A percentile compares a stretch with the other conserved stretches of the same genome.
phyloP scores from a whole-genome alignment of 2,329 filamentous ascomycete genomes.

The Aspergillus glaucus region DNA sequence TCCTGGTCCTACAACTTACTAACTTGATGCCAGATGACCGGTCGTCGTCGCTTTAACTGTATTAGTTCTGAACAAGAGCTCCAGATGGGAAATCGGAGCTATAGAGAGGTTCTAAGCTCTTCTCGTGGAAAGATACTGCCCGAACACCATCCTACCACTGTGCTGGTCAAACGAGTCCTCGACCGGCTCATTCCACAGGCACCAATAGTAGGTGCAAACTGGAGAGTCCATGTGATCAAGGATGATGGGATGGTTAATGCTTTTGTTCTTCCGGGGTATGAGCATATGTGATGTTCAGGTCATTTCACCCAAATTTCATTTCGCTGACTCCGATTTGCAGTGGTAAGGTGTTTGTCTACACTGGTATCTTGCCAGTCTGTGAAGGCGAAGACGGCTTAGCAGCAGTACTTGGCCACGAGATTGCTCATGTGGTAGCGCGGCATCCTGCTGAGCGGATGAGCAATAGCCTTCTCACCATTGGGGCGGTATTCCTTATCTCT shows the following conservation, averaged over 20 bases:
- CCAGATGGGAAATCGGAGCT: conserved; percentile 36
- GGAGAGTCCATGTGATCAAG: conserved; percentile 57
- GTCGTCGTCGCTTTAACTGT: conserved; percentile 54
- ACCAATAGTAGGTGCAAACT: conserved; percentile 39
- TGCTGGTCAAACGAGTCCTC: conserved; percentile 48
- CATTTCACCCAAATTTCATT: neutral
- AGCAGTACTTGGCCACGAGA: conserved; percentile 58
- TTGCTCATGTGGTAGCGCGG: conserved; percentile 57
- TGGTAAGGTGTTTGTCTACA: conserved; percentile 60
- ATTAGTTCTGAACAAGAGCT: conserved; percentile 43
- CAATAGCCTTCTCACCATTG: conserved; percentile 28
- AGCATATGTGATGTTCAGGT: neutral
- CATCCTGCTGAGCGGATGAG: conserved; percentile 53
- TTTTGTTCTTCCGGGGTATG: conserved; percentile 55
- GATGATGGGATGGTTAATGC: conserved; percentile 47
- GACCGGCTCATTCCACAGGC: conserved; percentile 49
- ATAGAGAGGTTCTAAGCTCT: conserved; percentile 43
- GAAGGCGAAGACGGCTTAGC: conserved; percentile 53
- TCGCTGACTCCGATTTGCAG: conserved; percentile 18
- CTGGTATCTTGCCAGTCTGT: conserved; percentile 54
- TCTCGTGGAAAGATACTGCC: conserved; percentile 46
- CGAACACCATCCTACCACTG: conserved; percentile 42
- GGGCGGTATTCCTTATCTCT: conserved; percentile 20
- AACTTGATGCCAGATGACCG: conserved; percentile 38
- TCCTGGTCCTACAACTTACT: neutral